These are phyloP conservation scores for Tetratostichococcus sp. DNA, from an alignment of 139 green algal species.

Conservation along the genomic window DNA sequence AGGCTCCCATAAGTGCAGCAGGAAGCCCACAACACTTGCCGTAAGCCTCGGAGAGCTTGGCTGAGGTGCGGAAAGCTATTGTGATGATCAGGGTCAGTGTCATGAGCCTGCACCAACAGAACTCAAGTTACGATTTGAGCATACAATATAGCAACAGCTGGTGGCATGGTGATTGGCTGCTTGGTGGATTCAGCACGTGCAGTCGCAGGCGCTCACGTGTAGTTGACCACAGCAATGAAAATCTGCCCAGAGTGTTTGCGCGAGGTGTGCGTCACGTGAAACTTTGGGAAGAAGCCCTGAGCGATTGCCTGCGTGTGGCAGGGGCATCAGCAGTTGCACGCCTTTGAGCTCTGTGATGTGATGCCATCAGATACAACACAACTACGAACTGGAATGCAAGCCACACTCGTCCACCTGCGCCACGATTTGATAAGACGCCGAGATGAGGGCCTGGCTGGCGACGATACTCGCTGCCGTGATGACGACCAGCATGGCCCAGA, in stretches of 20 bases:
- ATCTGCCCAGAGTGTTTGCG: conserved; percentile 35
- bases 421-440: conserved; percentile 27
- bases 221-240: conserved; percentile 34
- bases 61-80: conserved; percentile 33
- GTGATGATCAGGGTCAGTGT: conserved; percentile 32
- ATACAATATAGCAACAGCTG: background rate
- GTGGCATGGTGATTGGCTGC: too few species aligned
- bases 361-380: too few species aligned
- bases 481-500: conserved; percentile 33
- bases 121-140: too few species aligned
- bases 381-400: too few species aligned
- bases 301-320: background rate
- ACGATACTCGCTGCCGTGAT: conserved; percentile 26
- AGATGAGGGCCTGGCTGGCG: conserved; percentile 27
- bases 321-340: too few species aligned
- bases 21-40: too few species aligned
- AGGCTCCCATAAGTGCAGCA: too few species aligned
- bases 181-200: conserved; percentile 1
- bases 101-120: conserved; percentile 12
- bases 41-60: background rate
- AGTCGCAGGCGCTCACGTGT: too few species aligned
- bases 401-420: background rate
- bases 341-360: too few species aligned
- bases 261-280: conserved; percentile 19
- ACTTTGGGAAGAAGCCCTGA: conserved; percentile 31